These are phyloP conservation scores for Agrocybe praecox DNA, from an alignment of 768 basidiomycete species.

Conservation along the genomic window DNA sequence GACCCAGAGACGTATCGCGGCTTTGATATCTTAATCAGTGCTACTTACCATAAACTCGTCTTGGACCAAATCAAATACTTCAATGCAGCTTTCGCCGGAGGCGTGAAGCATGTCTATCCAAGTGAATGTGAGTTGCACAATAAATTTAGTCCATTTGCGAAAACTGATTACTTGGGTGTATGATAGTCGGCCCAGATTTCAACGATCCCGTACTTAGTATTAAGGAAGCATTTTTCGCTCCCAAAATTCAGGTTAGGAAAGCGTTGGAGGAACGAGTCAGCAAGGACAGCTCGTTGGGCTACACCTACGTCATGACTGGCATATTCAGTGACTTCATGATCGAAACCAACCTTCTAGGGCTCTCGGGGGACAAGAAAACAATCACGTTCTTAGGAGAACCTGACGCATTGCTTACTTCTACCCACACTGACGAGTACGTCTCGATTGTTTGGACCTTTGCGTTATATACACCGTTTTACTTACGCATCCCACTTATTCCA, in stretches of 20 bases:
- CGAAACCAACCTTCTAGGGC: slow-evolving; percentile 3
- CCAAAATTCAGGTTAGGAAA: slow-evolving; percentile 6
- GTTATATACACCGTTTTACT: background rate
- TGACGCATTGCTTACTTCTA: background rate
- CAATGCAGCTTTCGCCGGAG: slow-evolving; percentile 9
- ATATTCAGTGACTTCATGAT: slow-evolving; percentile 8
- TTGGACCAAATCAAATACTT: slow-evolving; percentile 7
- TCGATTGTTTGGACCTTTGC: background rate
- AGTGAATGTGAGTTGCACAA: slow-evolving; percentile 3
- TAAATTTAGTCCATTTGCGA: background rate
- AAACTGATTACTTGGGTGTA: background rate
- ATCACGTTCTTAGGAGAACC: slow-evolving; percentile 7
- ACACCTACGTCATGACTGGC: slow-evolving; percentile 8
- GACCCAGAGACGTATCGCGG: slow-evolving; percentile 10
- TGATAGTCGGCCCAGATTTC: slow-evolving; percentile 7
- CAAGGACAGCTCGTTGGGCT: slow-evolving; percentile 6
- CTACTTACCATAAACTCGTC: background rate
- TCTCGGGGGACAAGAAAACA: slow-evolving; percentile 6
- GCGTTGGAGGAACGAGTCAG: slow-evolving; percentile 5
- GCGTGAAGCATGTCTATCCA: slow-evolving; percentile 10
- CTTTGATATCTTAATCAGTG: slow-evolving; percentile 9
- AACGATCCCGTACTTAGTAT: background rate
- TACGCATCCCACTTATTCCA: background rate
- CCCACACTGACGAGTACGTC: slow-evolving; percentile 8
- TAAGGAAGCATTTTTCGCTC: slow-evolving; percentile 2